phyloP scores from a whole-genome alignment of 768 basidiomycete genomes.

The Boletus reticulatus region DNA sequence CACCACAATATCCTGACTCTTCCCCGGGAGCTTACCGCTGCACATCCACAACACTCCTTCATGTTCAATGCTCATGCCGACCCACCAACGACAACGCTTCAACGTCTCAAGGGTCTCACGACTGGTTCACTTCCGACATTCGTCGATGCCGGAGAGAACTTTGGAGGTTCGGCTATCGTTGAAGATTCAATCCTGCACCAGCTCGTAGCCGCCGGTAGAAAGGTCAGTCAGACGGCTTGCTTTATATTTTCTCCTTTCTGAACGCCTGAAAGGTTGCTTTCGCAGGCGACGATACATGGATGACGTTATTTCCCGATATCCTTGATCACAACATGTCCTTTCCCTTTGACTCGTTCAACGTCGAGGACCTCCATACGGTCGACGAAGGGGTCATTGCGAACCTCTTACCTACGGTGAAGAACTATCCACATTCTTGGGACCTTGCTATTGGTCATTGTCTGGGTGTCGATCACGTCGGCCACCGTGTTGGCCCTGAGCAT shows the following conservation, averaged over 20 bases:
- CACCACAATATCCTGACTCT: constrained; percentile 84
- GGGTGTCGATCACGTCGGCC: constrained; percentile 96
- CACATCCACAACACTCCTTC: constrained; percentile 70
- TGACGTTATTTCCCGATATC: constrained; percentile 75
- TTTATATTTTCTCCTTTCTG: neutral
- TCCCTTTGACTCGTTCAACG: constrained; percentile 96
- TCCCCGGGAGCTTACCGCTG: constrained; percentile 66
- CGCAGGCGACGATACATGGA: constrained; percentile 98
- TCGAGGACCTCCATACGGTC: constrained; percentile 95
- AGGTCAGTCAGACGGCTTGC: constrained; percentile 37
- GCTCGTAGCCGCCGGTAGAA: constrained; percentile 54
- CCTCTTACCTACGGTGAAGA: constrained; percentile 74
- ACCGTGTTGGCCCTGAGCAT: constrained; percentile 89
- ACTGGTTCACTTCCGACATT: constrained; percentile 96
- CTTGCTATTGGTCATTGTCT: constrained; percentile 90
- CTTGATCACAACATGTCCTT: constrained; percentile 73
- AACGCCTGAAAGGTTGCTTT: constrained; percentile 61
- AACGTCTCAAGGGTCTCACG: constrained; percentile 91
- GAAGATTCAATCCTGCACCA: constrained; percentile 91
- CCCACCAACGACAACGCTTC: constrained; percentile 93
- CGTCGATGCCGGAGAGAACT: constrained; percentile 90
- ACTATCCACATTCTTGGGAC: constrained; percentile 63
- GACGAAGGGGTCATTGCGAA: constrained; percentile 87
- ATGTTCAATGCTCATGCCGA: constrained; percentile 90
- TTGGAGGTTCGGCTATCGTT: constrained; percentile 79